phyloP scores from a whole-genome alignment of 306 rosid genomes.

The Benincasa hispida region DNA sequence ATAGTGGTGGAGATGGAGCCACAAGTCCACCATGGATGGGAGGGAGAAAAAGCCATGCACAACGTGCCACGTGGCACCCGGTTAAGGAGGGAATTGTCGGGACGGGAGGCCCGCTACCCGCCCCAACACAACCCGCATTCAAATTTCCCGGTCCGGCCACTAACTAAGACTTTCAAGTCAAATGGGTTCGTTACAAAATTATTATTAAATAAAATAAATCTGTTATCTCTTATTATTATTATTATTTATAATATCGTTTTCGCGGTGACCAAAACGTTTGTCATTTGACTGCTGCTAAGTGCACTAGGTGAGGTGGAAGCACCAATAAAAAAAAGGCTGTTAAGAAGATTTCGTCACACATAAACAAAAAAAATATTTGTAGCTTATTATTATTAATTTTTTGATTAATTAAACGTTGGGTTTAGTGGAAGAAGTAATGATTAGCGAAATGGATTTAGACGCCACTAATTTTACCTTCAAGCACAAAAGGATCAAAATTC shows the following conservation, averaged over 20 bases:
- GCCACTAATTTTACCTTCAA: constrained; percentile 15
- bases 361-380: not conserved
- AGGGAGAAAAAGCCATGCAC: constrained; percentile 4
- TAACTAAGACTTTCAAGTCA: not conserved
- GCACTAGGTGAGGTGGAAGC: constrained; percentile 22
- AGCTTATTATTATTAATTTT: not conserved
- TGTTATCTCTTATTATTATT: not conserved
- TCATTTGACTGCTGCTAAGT: constrained; percentile 12
- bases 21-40: constrained; percentile 15
- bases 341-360: constrained; percentile 27
- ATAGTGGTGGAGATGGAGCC: constrained; percentile 22
- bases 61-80: constrained; percentile 25
- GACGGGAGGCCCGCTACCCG: constrained; percentile 14
- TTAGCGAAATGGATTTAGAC: constrained; percentile 43
- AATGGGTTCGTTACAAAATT: not conserved
- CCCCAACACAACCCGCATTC: constrained; percentile 22
- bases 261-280: constrained; percentile 3
- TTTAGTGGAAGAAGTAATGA: constrained; percentile 61
- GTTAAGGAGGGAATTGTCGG: constrained; percentile 40
- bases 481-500: constrained; percentile 35
- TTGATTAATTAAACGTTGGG: constrained; percentile 10
- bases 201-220: not conserved
- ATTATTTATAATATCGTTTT: not conserved
- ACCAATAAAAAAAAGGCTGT: constrained; percentile 19
- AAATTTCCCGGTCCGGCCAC: constrained; percentile 1